phyloP scores from a whole-genome alignment of 495 filamentous ascomycete genomes.

The Daldinia decipiens region DNA sequence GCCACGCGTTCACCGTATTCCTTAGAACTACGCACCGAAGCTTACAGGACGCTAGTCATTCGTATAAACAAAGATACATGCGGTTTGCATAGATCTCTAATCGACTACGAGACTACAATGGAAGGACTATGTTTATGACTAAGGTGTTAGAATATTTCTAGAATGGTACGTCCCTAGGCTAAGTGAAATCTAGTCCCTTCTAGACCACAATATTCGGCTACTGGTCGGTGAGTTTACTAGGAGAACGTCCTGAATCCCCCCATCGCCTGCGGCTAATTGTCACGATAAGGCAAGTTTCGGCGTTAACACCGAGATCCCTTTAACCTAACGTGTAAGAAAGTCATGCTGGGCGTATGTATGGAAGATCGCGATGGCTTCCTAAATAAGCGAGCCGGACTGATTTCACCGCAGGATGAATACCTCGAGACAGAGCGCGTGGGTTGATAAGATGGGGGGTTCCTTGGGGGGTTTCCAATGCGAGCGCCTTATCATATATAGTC shows the following conservation, averaged over 20 bases:
- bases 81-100: not conserved
- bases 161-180: not conserved
- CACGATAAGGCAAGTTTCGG: conserved; percentile 2
- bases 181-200: not conserved
- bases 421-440: conserved; percentile 22
- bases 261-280: conserved; percentile 28
- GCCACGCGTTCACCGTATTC: not conserved
- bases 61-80: not conserved
- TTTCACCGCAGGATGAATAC: conserved; percentile 26
- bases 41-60: not conserved
- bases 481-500: conserved; percentile 40
- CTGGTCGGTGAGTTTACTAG: not conserved
- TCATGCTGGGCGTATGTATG: conserved; percentile 11
- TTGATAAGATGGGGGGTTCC: conserved; percentile 33
- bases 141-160: not conserved
- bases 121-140: not conserved
- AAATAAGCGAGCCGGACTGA: conserved; percentile 33
- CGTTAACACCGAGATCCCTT: conserved; percentile 3
- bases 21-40: not conserved
- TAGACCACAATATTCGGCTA: not conserved
- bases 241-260: not conserved
- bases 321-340: conserved; percentile 17
- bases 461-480: conserved; percentile 23
- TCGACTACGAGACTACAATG: not conserved
- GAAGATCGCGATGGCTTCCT: conserved; percentile 30